phyloP scores from a whole-genome alignment of 352 stramenopile species.

The Phytophthora brassicae region DNA sequence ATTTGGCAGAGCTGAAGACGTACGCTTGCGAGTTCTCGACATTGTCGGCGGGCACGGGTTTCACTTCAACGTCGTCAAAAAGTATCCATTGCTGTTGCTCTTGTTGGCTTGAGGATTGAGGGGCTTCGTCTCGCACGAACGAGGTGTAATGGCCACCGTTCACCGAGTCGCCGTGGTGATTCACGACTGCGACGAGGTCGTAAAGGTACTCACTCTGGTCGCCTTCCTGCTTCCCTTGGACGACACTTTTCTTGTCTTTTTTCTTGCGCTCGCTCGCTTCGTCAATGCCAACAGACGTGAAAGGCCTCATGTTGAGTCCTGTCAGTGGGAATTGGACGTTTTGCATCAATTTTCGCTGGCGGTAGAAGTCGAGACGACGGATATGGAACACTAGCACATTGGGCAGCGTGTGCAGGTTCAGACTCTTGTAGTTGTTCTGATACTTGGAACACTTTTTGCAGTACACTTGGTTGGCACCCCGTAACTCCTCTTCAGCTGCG shows the following conservation, averaged over 20 bases:
- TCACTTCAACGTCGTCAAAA: conserved; percentile 60
- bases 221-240: conserved; percentile 7
- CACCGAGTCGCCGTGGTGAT: conserved; percentile 69
- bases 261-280: conserved; percentile 28
- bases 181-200: conserved; percentile 62
- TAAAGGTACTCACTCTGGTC: conserved; percentile 46
- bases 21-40: conserved; percentile 62
- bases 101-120: conserved; percentile 1
- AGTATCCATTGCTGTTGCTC: conserved; percentile 48
- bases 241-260: conserved; percentile 2
- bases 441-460: conserved; percentile 59
- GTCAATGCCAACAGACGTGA: conserved; percentile 21
- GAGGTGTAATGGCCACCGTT: conserved; percentile 76
- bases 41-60: conserved; percentile 32
- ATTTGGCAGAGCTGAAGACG: conserved; percentile 6
- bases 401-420: conserved; percentile 60
- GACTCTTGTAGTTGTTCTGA: conserved; percentile 58
- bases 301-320: conserved; percentile 43
- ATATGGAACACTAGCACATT: conserved; percentile 80
- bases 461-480: conserved; percentile 67
- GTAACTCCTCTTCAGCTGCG: conserved; percentile 54
- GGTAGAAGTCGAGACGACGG: conserved; percentile 71
- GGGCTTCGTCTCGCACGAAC: conserved; percentile 34
- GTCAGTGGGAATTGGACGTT: conserved; percentile 56
- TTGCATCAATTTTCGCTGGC: conserved; percentile 55